A percentile compares a stretch with the other conserved stretches of the same genome.
phyloP scores from a whole-genome alignment of 768 basidiomycete species.

The Kwoniella botswanensis region DNA sequence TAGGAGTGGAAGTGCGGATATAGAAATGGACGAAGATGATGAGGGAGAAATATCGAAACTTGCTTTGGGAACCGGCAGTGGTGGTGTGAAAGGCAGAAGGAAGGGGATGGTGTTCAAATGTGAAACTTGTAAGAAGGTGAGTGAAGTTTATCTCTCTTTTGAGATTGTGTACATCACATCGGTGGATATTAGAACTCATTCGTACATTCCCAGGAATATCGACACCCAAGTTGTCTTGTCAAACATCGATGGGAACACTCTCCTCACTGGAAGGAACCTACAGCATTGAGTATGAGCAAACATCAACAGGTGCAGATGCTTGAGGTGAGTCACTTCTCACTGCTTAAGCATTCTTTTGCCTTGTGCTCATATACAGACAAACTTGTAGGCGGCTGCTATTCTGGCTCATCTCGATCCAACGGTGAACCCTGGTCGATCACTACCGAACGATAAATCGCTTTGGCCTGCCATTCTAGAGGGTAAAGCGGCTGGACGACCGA shows the following conservation, averaged over 20 bases:
- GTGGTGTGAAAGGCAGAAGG: constrained; percentile 66
- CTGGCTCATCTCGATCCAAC: constrained; percentile 80
- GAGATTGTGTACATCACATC: neutral
- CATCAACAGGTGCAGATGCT: constrained; percentile 97
- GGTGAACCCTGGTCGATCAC: constrained; percentile 67
- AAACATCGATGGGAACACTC: constrained; percentile 99
- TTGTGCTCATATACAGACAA: constrained; percentile 1
- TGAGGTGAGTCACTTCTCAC: constrained; percentile 66
- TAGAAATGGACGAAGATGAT: constrained; percentile 47
- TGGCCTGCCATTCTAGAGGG: constrained; percentile 66
- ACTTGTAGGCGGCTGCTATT: constrained; percentile 82
- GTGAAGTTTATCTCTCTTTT: constrained; percentile 26
- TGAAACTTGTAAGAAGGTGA: constrained; percentile 91
- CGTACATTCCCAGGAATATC: constrained; percentile 55
- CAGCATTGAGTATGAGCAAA: constrained; percentile 87
- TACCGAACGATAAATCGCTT: constrained; percentile 90
- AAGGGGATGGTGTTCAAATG: constrained; percentile 86
- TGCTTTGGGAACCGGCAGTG: constrained; percentile 55
- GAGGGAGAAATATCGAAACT: constrained; percentile 46
- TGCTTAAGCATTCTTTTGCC: neutral
- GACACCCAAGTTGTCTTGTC: constrained; percentile 89
- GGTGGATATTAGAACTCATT: neutral
- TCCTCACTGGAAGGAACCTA: constrained; percentile 91
- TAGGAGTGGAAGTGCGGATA: constrained; percentile 44
- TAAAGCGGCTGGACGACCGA: constrained; percentile 25